phyloP scores from a whole-genome alignment of 345 rosid species.

The Brassica napus region DNA sequence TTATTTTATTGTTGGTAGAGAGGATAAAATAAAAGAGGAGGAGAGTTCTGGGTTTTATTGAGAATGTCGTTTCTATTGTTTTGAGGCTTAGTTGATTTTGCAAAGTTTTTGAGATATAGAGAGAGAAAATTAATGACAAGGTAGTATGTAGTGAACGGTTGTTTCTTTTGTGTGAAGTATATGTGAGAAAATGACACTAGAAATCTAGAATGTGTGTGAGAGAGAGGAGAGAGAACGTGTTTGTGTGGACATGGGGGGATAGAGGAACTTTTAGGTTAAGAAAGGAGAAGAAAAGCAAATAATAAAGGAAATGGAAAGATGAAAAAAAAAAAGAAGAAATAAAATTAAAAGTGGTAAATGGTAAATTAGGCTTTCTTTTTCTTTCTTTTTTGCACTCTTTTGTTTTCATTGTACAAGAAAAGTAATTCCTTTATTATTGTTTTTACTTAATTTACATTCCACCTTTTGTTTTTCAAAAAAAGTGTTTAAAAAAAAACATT shows the following conservation, averaged over 20 bases:
- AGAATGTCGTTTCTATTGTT: constrained; percentile 42
- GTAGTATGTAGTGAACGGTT: constrained; percentile 47
- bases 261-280: constrained; percentile 50
- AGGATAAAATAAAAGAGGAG: constrained; percentile 14
- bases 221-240: constrained; percentile 34
- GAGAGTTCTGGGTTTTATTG: constrained; percentile 32
- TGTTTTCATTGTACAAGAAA: constrained; percentile 40
- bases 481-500: not conserved
- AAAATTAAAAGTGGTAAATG: constrained; percentile 36
- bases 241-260: constrained; percentile 69
- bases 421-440: constrained; percentile 35
- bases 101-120: constrained; percentile 45
- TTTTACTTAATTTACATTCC: constrained; percentile 28
- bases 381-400: constrained; percentile 41
- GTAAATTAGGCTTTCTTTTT: constrained; percentile 44
- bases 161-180: constrained; percentile 46
- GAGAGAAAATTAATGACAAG: constrained; percentile 44
- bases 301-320: constrained; percentile 21
- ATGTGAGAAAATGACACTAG: constrained; percentile 49
- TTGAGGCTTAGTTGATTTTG: constrained; percentile 44
- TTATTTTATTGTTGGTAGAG: not conserved
- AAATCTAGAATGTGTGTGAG: constrained; percentile 47
- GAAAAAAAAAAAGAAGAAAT: not conserved
- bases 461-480: constrained; percentile 10
- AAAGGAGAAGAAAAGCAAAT: constrained; percentile 40